phyloP scores from a whole-genome alignment of 371 early-diverging fungal species.

The Aphelidium insulamus region DNA sequence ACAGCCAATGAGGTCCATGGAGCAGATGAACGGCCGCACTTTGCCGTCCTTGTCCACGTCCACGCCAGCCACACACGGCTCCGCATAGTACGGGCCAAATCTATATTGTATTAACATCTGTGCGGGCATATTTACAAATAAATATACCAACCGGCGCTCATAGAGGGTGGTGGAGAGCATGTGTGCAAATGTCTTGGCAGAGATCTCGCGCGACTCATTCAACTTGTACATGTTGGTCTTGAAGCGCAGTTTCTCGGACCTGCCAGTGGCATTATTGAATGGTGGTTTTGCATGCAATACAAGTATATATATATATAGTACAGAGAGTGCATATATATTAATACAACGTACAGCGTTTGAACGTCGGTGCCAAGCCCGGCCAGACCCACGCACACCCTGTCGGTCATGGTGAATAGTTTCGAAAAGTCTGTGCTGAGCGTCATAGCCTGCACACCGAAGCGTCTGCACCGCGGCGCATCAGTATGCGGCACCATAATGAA shows the following conservation, averaged over 20 bases:
- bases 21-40: constrained; percentile 89
- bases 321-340: neutral
- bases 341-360: constrained; percentile 53
- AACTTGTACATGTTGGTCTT: constrained; percentile 93
- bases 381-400: constrained; percentile 73
- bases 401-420: constrained; percentile 76
- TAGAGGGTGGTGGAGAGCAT: constrained; percentile 95
- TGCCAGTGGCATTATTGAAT: constrained; percentile 5
- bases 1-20: constrained; percentile 96
- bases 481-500: neutral
- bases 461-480: constrained; percentile 26
- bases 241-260: constrained; percentile 74
- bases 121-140: neutral
- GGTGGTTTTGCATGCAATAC: neutral
- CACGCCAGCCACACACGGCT: constrained; percentile 91
- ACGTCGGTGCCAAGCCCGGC: constrained; percentile 95
- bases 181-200: constrained; percentile 81
- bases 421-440: constrained; percentile 82
- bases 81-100: constrained; percentile 90
- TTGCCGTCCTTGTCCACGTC: constrained; percentile 53
- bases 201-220: constrained; percentile 88
- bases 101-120: constrained; percentile 14
- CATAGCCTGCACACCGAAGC: constrained; percentile 76
- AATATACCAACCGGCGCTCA: constrained; percentile 41
- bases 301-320: neutral